Evolutionary conservation across 805 yeast species (phyloP), one percentile per base, ranked within the genome.

Genomic region (Teunomyces tritomae): DNA sequence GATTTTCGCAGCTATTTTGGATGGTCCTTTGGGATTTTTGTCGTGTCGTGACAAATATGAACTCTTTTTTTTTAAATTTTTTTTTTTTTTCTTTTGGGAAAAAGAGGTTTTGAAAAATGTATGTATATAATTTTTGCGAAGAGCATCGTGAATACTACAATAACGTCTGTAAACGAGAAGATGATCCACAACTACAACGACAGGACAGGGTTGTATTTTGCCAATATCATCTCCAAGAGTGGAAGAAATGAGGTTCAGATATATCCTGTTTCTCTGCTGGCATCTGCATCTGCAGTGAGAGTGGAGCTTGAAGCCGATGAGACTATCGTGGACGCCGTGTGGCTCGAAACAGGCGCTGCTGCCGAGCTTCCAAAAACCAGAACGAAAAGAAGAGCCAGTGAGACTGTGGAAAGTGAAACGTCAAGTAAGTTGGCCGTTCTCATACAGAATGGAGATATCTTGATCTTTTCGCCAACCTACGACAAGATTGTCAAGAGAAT

Each of bases 221-320:
- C 79, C 41, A 67, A 68, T 43, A 56, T 71, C 13, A 64, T 73
- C 4, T 66, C 76, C 28, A 74, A 76, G 42, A 67, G 67, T 13
- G 78, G 79, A 33, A 63, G 76, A 47, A 74, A 68, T 44, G 80
- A 78, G 59, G 67, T 79, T 14, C 77, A 69, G 54, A 66, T 78
- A 47, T 73, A 53, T 55, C 72, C 56, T 34, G 58, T 58, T 36
- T 57, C 30, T 49, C 50, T 4, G 55, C 57, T n/a, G 27, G 50
- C 33, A 48, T 51, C 14, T 48, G 56, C 27, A 48, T 50, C 64
- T 40, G 54, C 62, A 27, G 58, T 63, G 5, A 62, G 63, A 28
- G 65, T 73, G 46, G 80, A 75, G 54, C 64, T 79, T 33, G 71
- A 68, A 28, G 54, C 70, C 2, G 74, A 70, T 34, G 75, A 73